A percentile compares a stretch with the other conserved stretches of the same genome.
Conservation (phyloP, 345 rosid species). For the Aurinia saxatilis region DNA sequence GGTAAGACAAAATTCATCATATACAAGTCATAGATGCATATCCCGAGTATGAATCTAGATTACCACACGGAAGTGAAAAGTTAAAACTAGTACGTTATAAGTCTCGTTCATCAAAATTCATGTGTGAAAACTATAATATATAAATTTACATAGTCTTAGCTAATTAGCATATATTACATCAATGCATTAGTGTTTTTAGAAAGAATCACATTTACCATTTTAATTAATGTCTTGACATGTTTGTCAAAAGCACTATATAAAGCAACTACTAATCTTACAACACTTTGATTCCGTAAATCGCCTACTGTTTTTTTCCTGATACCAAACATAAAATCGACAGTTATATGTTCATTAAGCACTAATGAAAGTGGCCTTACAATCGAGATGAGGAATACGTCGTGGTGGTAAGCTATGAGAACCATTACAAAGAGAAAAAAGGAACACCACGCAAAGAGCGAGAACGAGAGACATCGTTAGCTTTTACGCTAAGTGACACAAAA, state of each 20-base stretch:
- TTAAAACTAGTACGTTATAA: too few relatives aligned
- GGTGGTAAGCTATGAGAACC: constrained; percentile 10
- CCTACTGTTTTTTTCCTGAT: neutral
- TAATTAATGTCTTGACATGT: too few relatives aligned
- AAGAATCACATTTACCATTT: too few relatives aligned
- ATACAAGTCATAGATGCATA: too few relatives aligned
- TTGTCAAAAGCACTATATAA: too few relatives aligned
- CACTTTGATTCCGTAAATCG: neutral
- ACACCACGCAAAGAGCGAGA: constrained; percentile 10
- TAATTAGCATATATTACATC: too few relatives aligned
- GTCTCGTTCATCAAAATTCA: too few relatives aligned
- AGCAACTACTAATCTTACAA: too few relatives aligned
- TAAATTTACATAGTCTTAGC: neutral
- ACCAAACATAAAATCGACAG: neutral
- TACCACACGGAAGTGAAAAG: too few relatives aligned
- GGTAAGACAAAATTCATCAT: neutral
- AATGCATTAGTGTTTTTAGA: too few relatives aligned
- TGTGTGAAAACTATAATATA: neutral
- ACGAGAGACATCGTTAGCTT: constrained; percentile 16
- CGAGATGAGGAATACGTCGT: constrained; percentile 21
- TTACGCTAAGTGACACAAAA: neutral
- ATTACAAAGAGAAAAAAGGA: constrained; percentile 9
- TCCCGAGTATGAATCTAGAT: too few relatives aligned
- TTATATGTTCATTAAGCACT: neutral
- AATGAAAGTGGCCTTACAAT: constrained; percentile 1